A percentile compares a stretch with the other conserved stretches of the same genome.
These are phyloP conservation scores for Digitaria exilis DNA, from an alignment of 202 grass and related monocot genomes.

Conservation along the genomic window DNA sequence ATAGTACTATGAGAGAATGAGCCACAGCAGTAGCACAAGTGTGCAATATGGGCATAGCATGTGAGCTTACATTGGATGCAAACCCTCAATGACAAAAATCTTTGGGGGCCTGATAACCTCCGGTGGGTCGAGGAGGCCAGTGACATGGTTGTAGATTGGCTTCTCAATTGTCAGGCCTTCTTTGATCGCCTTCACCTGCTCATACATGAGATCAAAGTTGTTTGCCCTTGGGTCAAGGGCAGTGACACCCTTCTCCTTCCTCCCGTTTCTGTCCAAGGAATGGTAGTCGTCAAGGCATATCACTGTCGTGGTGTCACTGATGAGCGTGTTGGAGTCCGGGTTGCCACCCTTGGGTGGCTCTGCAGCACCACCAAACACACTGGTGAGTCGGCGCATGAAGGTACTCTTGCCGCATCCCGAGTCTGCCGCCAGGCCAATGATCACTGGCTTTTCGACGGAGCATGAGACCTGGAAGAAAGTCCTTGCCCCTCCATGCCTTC, in stretches of 20 bases:
- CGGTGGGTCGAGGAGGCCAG: constrained; percentile 83
- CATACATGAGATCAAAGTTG: constrained; percentile 98
- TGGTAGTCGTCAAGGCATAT: constrained; percentile 99
- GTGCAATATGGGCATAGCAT: constrained; percentile 9
- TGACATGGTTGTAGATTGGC: constrained; percentile 98
- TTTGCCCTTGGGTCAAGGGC: constrained; percentile 96
- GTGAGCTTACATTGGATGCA: constrained; percentile 95
- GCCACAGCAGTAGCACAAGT: background rate
- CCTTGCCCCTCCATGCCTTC: constrained; percentile 44
- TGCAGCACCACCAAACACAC: constrained; percentile 96
- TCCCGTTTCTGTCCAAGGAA: constrained; percentile 88
- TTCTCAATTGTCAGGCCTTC: constrained; percentile 77
- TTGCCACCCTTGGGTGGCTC: constrained; percentile 93
- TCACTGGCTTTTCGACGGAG: constrained; percentile 74
- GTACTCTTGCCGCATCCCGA: constrained; percentile 98
- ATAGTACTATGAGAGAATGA: constrained; percentile 6
- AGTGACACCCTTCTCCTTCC: constrained; percentile 96
- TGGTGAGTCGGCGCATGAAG: constrained; percentile 98
- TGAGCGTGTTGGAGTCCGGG: constrained; percentile 96
- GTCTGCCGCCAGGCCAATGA: constrained; percentile 96
- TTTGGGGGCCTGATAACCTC: constrained; percentile 90
- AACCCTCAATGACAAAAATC: constrained; percentile 96
- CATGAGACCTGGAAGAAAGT: constrained; percentile 66
- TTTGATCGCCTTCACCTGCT: constrained; percentile 98
- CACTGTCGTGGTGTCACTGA: constrained; percentile 96